Evolutionary conservation across 176 grass and related monocot species (phyloP), one percentile per base, ranked within the genome.

Genomic region (Avena atlantica): DNA sequence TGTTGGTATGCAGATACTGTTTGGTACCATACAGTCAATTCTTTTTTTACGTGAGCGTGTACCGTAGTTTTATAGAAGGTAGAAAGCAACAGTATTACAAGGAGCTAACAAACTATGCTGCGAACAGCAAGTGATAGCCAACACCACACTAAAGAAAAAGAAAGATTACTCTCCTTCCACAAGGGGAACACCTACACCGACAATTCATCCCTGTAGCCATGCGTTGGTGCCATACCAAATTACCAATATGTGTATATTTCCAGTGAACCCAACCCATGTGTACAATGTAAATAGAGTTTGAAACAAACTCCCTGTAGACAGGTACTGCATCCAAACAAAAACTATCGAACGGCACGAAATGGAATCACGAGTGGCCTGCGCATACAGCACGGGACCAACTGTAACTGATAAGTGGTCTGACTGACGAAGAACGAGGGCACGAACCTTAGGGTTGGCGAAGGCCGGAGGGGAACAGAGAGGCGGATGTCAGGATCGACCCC

Each of bases 361-460:
- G 31, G 11, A 16, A 80, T 5, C 27, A 78, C 4, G 31, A 65
- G n/a, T 2, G n/a, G 4, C 45, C 29, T 61, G 70, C 1, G 14
- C 69, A 64, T 65, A 64, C 21, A 37, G 7, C 68, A 8, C n/a
- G 3, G 47, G 11, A 67, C 74, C 59, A 87, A 72, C 3, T 55
- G 61, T 60, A 87, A 86, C 9, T 55, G 78, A 63, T 19, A 64
- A 45, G n/a, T 7, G 8, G 62, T 79, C 49, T 84, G 49, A 31
- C 12, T 63, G 34, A 44, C 13, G 29, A 25, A 44, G 21, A 34
- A 34, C 8, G 4, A 27, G 72, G 50, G 50, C 45, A 76, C 81
- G 66, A 74, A 89, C 84, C 87, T 84, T 92, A 92, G 80, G 83
- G 66, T 17, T 86, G 83, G 57, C 79, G 87, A 79, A 89, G 72